Percentiles rank a stretch among this genome's conserved stretches.
Conservation (phyloP, 257 asterid genomes). For the Solanum sitiens region DNA sequence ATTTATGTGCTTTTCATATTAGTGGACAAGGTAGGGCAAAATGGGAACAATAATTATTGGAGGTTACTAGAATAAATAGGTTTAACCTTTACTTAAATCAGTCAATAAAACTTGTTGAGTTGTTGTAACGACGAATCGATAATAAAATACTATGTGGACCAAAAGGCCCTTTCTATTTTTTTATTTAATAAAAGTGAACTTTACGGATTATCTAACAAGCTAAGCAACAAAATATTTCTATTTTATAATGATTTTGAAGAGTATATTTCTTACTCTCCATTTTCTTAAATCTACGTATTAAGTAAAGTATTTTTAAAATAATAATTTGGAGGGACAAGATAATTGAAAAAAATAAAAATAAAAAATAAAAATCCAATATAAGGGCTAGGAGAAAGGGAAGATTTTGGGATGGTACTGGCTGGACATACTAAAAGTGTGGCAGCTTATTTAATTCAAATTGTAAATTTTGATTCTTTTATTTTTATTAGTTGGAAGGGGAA, state of each 20-base stretch:
- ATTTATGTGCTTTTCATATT: not conserved
- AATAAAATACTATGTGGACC: not conserved
- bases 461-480: not conserved
- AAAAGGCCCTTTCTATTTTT: not conserved
- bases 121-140: constrained; percentile 14
- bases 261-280: not conserved
- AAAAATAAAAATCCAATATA: not conserved
- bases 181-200: not conserved
- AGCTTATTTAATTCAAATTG: not conserved
- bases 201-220: not conserved
- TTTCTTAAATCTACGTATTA: not conserved
- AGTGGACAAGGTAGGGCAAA: not conserved
- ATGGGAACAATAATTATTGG: not conserved
- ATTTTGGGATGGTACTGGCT: not conserved
- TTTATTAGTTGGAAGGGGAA: not conserved
- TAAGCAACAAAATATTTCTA: too few species aligned
- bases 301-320: too few species aligned
- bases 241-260: too few species aligned
- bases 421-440: not conserved
- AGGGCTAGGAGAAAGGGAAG: not conserved
- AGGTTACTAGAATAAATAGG: constrained; percentile 14
- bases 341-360: not conserved
- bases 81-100: constrained; percentile 13
- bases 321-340: not conserved
- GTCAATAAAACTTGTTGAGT: constrained; percentile 22